Conservation (phyloP, 768 basidiomycete species). For the Megacollybia marginata region DNA sequence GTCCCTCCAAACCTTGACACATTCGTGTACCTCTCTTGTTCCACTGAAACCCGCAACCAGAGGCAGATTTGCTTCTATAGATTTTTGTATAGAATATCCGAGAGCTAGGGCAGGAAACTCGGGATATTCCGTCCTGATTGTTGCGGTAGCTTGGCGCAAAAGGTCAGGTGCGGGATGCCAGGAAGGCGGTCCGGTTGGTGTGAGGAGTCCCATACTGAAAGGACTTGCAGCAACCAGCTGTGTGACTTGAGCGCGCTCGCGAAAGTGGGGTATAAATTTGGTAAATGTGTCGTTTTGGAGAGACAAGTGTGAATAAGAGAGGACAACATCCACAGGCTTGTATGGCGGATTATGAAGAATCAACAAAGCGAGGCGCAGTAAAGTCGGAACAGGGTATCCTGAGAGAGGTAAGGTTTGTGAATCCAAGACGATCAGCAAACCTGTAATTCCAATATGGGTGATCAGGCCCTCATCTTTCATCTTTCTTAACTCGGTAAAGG, state of each 20-base stretch:
- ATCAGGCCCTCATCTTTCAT: slow-evolving; percentile 70
- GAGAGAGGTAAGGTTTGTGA: not conserved
- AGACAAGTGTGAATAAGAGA: slow-evolving; percentile 77
- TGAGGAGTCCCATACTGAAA: slow-evolving; percentile 77
- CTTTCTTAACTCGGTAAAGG: slow-evolving; percentile 55
- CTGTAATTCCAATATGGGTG: slow-evolving; percentile 72
- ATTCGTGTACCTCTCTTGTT: slow-evolving; percentile 69
- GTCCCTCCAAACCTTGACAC: slow-evolving; percentile 60
- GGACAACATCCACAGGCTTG: slow-evolving; percentile 68
- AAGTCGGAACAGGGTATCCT: slow-evolving; percentile 78
- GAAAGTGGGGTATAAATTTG: slow-evolving; percentile 49
- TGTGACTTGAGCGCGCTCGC: slow-evolving; percentile 52
- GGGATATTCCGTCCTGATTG: slow-evolving; percentile 26
- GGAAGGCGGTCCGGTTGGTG: slow-evolving; percentile 36
- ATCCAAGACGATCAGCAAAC: slow-evolving; percentile 26
- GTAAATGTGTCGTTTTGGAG: slow-evolving; percentile 63
- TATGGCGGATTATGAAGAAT: slow-evolving; percentile 60
- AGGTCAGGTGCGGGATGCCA: slow-evolving; percentile 75
- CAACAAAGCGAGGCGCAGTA: slow-evolving; percentile 77
- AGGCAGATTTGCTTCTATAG: slow-evolving; percentile 39
- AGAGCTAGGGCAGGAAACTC: slow-evolving; percentile 60
- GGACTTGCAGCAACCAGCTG: slow-evolving; percentile 78
- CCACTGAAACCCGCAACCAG: slow-evolving; percentile 68
- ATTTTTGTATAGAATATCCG: slow-evolving; percentile 56
- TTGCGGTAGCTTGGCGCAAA: slow-evolving; percentile 34